Percentiles rank a stretch among this genome's conserved stretches.
These are phyloP conservation scores for Xylaria flabelliformis DNA, from an alignment of 495 filamentous ascomycete species.

Conservation along the genomic window DNA sequence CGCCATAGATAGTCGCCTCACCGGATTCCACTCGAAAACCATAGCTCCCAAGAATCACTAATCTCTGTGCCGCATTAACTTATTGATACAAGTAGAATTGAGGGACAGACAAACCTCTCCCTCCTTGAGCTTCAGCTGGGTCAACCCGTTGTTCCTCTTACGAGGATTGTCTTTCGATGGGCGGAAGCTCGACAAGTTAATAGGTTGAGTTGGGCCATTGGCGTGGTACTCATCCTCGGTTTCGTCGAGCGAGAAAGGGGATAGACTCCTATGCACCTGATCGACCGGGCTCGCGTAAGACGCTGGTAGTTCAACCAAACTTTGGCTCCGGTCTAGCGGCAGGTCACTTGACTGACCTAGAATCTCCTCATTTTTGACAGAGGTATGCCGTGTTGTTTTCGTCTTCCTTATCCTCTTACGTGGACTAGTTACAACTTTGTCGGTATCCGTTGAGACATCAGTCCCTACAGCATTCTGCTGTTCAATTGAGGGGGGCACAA, in stretches of 20 bases:
- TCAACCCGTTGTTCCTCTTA: slow-evolving; percentile 42
- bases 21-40: slow-evolving; percentile 67
- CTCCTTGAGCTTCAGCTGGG: slow-evolving; percentile 45
- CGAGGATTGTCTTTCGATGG: slow-evolving; percentile 52
- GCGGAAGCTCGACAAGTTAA: slow-evolving; percentile 52
- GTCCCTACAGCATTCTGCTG: background rate
- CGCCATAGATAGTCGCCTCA: slow-evolving; percentile 70
- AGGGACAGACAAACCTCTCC: slow-evolving; percentile 52
- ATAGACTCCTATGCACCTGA: slow-evolving; percentile 26
- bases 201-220: slow-evolving; percentile 17
- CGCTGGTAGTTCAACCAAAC: background rate
- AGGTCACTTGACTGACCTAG: background rate
- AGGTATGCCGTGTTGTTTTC: background rate
- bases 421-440: background rate
- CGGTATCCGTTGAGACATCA: background rate
- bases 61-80: slow-evolving; percentile 52
- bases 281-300: background rate
- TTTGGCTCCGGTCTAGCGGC: background rate
- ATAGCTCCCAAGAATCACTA: slow-evolving; percentile 76
- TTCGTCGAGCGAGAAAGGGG: slow-evolving; percentile 31
- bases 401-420: slow-evolving; percentile 20
- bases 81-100: background rate
- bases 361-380: background rate
- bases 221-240: slow-evolving; percentile 1
- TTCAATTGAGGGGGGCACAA: slow-evolving; percentile 2